Evolutionary conservation across 108 stramenopile genomes (phyloP).

Genomic region (Nitzschia sp.): DNA sequence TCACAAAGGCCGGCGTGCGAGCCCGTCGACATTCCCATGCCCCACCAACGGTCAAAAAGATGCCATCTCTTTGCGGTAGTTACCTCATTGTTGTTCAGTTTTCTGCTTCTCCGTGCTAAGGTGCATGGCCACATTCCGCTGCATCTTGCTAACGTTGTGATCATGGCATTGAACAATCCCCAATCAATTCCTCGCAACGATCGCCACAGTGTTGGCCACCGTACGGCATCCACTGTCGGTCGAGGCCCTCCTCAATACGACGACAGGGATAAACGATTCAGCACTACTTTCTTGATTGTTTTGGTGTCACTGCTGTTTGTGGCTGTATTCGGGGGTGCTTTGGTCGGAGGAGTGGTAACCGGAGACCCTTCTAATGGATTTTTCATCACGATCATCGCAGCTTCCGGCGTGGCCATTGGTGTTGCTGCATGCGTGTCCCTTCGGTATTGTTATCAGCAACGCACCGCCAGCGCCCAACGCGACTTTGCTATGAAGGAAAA

Average conservation of each 20-base stretch:
- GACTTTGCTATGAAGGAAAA: neutral
- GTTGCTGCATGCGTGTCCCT: conserved; percentile 18
- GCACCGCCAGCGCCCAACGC: neutral
- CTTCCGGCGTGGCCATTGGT: conserved; percentile 27
- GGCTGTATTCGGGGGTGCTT: conserved; percentile 28
- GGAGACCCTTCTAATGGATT: conserved; percentile 35
- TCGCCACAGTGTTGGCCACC: neutral
- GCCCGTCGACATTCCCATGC: no score
- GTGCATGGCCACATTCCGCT: no score
- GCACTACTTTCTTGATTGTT: conserved; percentile 18
- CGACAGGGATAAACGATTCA: neutral
- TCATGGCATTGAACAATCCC: neutral
- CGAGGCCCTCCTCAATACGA: neutral
- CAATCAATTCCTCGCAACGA: neutral
- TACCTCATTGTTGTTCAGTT: no score
- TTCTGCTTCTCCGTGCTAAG: no score
- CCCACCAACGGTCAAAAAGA: no score
- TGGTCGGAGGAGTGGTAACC: conserved; percentile 35
- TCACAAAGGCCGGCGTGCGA: no score
- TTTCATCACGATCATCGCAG: conserved; percentile 31
- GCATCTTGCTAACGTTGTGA: no score
- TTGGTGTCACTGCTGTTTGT: conserved; percentile 38
- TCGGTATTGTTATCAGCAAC: conserved; percentile 17
- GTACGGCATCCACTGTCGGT: neutral
- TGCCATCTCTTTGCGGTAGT: no score